Conservation (phyloP, 108 stramenopile genomes). For the Halocafeteria seosinensis region DNA sequence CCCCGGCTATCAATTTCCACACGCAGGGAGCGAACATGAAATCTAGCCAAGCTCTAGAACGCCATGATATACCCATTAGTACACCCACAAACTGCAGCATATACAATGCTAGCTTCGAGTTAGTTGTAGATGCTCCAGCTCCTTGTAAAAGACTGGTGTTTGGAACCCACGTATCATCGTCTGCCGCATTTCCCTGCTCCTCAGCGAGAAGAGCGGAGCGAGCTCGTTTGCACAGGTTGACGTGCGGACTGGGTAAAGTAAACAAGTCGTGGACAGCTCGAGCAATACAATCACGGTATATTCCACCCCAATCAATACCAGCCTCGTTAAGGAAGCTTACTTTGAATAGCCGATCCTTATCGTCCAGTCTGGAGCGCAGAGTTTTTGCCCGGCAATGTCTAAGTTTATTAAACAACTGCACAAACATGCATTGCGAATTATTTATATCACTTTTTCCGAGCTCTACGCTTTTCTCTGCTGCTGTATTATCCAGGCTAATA, state of each 20-base stretch:
- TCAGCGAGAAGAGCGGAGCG: background rate
- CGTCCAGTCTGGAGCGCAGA: background rate
- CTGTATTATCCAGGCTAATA: background rate
- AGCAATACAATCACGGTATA: background rate
- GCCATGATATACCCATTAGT: background rate
- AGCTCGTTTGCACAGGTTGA: background rate
- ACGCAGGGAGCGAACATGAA: background rate
- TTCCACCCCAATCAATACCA: background rate
- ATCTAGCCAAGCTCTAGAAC: background rate
- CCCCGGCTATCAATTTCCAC: background rate
- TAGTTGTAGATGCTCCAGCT: background rate
- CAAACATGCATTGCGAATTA: background rate
- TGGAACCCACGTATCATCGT: background rate
- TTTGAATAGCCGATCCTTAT: slow-evolving; percentile 1
- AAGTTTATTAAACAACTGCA: background rate
- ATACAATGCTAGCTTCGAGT: background rate
- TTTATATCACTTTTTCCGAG: background rate
- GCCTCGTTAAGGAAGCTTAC: background rate
- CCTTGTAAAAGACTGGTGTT: background rate
- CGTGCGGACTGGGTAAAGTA: background rate
- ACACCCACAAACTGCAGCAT: background rate
- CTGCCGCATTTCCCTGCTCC: background rate
- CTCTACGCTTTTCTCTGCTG: background rate
- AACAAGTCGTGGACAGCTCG: background rate
- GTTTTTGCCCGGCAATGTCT: background rate